A percentile compares a stretch with the other conserved stretches of the same genome.
Evolutionary conservation across 2,329 filamentous ascomycete genomes (phyloP).

Genomic region (Thelonectria discophora): DNA sequence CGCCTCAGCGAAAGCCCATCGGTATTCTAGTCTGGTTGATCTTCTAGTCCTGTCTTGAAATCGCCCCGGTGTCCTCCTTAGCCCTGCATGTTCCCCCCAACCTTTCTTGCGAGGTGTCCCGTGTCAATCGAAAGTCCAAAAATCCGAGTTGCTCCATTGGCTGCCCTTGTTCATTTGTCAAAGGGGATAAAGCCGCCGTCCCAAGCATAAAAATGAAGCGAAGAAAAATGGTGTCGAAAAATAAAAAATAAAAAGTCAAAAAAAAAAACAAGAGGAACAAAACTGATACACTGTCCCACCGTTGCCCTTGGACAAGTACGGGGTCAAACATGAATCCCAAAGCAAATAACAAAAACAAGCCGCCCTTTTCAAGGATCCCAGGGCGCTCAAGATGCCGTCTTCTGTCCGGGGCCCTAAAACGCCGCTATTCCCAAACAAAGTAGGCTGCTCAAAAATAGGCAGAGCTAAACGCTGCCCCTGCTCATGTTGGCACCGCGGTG

Average conservation of each 20-base stretch:
- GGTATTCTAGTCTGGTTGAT: constrained; percentile 20
- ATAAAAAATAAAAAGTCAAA: no score
- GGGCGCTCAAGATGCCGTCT: constrained; percentile 26
- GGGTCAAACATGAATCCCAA: no score
- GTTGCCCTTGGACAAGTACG: no score
- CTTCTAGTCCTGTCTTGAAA: constrained; percentile 24
- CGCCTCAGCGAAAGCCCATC: constrained; percentile 19
- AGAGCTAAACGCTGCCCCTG: constrained; percentile 56
- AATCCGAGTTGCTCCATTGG: constrained; percentile 12
- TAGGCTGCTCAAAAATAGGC: constrained; percentile 22
- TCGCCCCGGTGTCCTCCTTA: constrained; percentile 8
- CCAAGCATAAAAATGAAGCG: background rate
- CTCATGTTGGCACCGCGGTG: constrained; percentile 50
- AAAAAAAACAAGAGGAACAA: background rate
- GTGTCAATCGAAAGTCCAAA: background rate
- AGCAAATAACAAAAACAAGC: constrained; percentile 1
- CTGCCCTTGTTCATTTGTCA: background rate
- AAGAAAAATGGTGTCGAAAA: no score
- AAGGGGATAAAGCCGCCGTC: constrained; percentile 9
- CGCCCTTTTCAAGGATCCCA: constrained; percentile 8
- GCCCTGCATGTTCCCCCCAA: constrained; percentile 15
- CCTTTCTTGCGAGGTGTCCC: constrained; percentile 7
- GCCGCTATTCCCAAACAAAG: constrained; percentile 35
- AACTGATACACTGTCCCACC: background rate
- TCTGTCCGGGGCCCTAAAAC: constrained; percentile 20